These are phyloP conservation scores for Aureobasidium sp. DNA, from an alignment of 2,329 filamentous ascomycete genomes.

Conservation along the genomic window DNA sequence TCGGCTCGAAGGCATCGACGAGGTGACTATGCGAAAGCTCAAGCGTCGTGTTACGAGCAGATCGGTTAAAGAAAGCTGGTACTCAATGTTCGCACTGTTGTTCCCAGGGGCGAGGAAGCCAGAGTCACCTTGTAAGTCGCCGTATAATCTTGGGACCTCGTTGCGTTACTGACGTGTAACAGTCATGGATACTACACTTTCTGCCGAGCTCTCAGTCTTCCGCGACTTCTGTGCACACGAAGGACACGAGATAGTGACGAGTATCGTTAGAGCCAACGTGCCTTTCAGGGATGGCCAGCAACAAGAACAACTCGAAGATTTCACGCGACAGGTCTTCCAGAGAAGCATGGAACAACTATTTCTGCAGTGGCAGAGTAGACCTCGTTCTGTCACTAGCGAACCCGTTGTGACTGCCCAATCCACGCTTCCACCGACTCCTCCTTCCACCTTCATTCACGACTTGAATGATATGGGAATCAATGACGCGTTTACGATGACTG, in stretches of 20 bases:
- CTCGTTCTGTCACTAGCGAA: not conserved
- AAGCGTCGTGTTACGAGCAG: not conserved
- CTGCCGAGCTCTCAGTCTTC: not conserved
- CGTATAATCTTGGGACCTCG: no score
- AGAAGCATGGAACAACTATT: not conserved
- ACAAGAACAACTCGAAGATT: not conserved
- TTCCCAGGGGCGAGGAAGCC: not conserved
- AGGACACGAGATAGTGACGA: not conserved
- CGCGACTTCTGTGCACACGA: not conserved
- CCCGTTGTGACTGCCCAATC: not conserved
- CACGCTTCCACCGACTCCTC: not conserved
- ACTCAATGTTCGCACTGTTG: not conserved
- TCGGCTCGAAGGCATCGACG: not conserved
- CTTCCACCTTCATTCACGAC: not conserved
- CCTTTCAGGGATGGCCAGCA: not conserved
- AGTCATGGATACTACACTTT: conserved; percentile 3
- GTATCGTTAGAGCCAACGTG: not conserved
- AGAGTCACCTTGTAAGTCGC: not conserved
- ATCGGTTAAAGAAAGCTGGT: not conserved
- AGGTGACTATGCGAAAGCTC: not conserved
- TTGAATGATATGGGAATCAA: not conserved
- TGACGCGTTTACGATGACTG: not conserved
- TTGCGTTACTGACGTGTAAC: not conserved
- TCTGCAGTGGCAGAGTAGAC: not conserved
- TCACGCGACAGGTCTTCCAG: not conserved